These are phyloP conservation scores for Pseudogymnoascus sp. DNA, from an alignment of 2,329 filamentous ascomycete genomes.

Conservation along the genomic window DNA sequence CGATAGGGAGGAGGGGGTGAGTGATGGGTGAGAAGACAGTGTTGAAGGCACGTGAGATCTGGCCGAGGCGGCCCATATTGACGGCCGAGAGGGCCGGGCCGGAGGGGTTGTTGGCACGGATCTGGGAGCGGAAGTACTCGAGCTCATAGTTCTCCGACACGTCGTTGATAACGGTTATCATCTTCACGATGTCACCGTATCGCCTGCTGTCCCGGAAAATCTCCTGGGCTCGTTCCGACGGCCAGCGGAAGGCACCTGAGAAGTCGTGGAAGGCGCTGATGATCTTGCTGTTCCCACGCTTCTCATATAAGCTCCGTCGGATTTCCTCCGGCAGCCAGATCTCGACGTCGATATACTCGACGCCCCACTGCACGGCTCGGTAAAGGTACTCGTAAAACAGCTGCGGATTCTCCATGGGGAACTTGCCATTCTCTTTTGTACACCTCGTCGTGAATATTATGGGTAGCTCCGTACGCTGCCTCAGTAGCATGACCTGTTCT, in stretches of 20 bases:
- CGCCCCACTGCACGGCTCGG: slow-evolving; percentile 79
- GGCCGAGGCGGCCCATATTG: slow-evolving; percentile 82
- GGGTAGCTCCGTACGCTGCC: slow-evolving; percentile 78
- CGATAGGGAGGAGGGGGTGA: slow-evolving; percentile 73
- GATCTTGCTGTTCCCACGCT: slow-evolving; percentile 71
- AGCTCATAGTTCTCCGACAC: slow-evolving; percentile 85
- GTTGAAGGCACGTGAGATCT: slow-evolving; percentile 76
- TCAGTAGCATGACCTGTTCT: slow-evolving; percentile 75
- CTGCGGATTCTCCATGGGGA: slow-evolving; percentile 72
- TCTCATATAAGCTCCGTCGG: slow-evolving; percentile 57
- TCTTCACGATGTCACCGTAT: slow-evolving; percentile 82
- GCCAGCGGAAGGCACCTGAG: slow-evolving; percentile 77
- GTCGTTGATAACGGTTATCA: slow-evolving; percentile 77
- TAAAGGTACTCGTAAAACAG: slow-evolving; percentile 75
- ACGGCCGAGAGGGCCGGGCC: slow-evolving; percentile 71
- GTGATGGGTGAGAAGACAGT: slow-evolving; percentile 69
- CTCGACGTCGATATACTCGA: slow-evolving; percentile 86
- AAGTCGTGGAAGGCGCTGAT: slow-evolving; percentile 93
- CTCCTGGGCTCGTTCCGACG: slow-evolving; percentile 61
- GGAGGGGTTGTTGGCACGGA: slow-evolving; percentile 61
- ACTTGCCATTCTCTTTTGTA: slow-evolving; percentile 72
- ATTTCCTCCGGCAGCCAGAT: slow-evolving; percentile 77
- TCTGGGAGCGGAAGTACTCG: slow-evolving; percentile 76
- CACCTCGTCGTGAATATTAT: slow-evolving; percentile 85
- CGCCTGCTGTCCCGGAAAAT: slow-evolving; percentile 65